Evolutionary conservation across 345 rosid genomes (phyloP), one percentile per base, ranked within the genome.

Genomic region (Populus euphratica): DNA sequence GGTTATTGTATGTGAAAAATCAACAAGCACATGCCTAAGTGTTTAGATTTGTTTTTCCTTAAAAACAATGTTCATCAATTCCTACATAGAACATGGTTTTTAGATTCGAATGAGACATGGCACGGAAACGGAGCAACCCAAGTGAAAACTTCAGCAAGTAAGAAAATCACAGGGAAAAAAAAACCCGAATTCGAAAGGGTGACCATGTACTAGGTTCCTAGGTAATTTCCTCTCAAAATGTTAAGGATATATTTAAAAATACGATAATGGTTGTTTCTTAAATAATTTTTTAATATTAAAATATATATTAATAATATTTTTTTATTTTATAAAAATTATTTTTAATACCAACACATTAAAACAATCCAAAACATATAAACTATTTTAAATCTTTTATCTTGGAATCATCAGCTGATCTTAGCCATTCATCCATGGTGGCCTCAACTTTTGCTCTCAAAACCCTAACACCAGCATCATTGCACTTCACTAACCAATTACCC

Each of bases 381-480:
- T n/a, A n/a, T n/a, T n/a, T 27, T 27, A 27, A 27, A 27, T 85
- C 83, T 77, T 23, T 73, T 77, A n/a, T 88, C 90, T 44, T 88
- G 2, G 18, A 38, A 20, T 83, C 91, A 65, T 83, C 81, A 25
- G 85, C 90, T 21, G 86, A 86, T 87, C 81, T 79, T 72, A 88
- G 61, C 96, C 96, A 91, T 47, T 91, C 89, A 75, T 87, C 91
- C 25, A 90, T 13, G 2, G 82, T 17, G 18, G 74, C 77, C 1
- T 74, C 83, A 54, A 88, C 91, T n/a, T 79, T 87, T 10, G 86
- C 87, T 68, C 44, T 84, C 20, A 88, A 23, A 44, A 72, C 31
- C 82, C 92, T 82, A 63, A 90, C 87, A 2, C 88, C 93, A 6
- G 90, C 89, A 75, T 91, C 96, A 61, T 86, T 87, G 76, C 90